phyloP scores from a whole-genome alignment of 2,329 filamentous ascomycete species.

The Xylariales sp. region DNA sequence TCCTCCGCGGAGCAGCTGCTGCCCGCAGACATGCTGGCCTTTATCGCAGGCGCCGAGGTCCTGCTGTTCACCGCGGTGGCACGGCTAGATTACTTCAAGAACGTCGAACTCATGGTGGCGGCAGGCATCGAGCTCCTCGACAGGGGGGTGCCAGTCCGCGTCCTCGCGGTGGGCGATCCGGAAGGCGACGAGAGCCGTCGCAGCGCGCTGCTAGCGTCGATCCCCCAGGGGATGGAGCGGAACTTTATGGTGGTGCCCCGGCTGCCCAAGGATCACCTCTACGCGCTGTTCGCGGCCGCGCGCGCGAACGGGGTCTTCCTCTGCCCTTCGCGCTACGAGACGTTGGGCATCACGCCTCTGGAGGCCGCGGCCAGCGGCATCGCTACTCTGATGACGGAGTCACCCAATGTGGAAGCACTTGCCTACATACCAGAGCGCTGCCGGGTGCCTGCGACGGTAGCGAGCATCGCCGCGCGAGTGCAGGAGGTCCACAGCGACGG shows the following conservation, averaged over 20 bases:
- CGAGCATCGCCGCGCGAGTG: conserved; percentile 1
- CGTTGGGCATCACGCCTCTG: conserved; percentile 5
- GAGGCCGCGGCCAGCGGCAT: conserved; percentile 5
- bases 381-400: conserved; percentile 5
- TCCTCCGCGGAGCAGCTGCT: not conserved
- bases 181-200: conserved; percentile 1
- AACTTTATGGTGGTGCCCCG: conserved; percentile 3
- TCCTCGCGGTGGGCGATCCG: conserved; percentile 4
- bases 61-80: conserved; percentile 6
- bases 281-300: conserved; percentile 4
- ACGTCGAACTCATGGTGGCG: conserved; percentile 6
- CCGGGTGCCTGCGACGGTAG: not conserved
- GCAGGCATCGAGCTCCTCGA: conserved; percentile 3
- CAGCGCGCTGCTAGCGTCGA: not conserved
- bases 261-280: conserved; percentile 5
- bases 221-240: not conserved
- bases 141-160: conserved; percentile 2
- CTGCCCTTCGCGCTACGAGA: conserved; percentile 7
- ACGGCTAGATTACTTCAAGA: conserved; percentile 7
- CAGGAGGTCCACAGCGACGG: conserved; percentile 3
- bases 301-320: conserved; percentile 3
- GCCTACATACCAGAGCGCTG: conserved; percentile 1
- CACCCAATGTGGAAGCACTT: conserved; percentile 4
- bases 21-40: conserved; percentile 1
- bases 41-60: conserved; percentile 1